Percentiles rank a stretch among this genome's conserved stretches.
phyloP scores from a whole-genome alignment of 805 yeast genomes.

The Diddensiella santjacobensis region DNA sequence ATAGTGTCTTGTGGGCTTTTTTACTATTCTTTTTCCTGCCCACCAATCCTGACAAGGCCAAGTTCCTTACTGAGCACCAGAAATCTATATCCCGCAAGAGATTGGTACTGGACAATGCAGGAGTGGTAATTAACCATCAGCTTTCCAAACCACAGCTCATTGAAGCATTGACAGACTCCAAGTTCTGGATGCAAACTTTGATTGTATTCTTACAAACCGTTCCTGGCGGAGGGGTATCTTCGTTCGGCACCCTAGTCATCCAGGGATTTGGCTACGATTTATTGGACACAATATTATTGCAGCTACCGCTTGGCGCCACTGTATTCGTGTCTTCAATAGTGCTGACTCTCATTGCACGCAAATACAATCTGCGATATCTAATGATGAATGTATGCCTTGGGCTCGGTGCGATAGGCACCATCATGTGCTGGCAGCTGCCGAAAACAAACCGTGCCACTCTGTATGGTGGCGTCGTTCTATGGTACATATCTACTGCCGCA shows the following conservation, averaged over 20 bases:
- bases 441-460: conserved; percentile 2
- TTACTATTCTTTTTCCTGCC: conserved; percentile 44
- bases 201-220: conserved; percentile 36
- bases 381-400: not conserved
- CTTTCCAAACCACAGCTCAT: conserved; percentile 37
- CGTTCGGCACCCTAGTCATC: conserved; percentile 41
- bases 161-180: conserved; percentile 48
- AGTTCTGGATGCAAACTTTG: conserved; percentile 36
- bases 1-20: conserved; percentile 40
- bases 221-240: conserved; percentile 39
- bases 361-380: conserved; percentile 6
- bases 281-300: conserved; percentile 40
- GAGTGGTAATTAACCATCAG: conserved; percentile 48
- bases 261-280: conserved; percentile 36
- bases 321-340: conserved; percentile 1
- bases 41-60: conserved; percentile 49
- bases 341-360: conserved; percentile 3
- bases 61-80: conserved; percentile 44
- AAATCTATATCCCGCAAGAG: conserved; percentile 23
- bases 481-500: conserved; percentile 13
- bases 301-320: conserved; percentile 44
- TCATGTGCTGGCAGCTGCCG: conserved; percentile 11
- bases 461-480: conserved; percentile 13
- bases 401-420: conserved; percentile 10
- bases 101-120: conserved; percentile 38